Evolutionary conservation across 2,329 filamentous ascomycete genomes (phyloP).

Genomic region (Cryphonectria naterciae): DNA sequence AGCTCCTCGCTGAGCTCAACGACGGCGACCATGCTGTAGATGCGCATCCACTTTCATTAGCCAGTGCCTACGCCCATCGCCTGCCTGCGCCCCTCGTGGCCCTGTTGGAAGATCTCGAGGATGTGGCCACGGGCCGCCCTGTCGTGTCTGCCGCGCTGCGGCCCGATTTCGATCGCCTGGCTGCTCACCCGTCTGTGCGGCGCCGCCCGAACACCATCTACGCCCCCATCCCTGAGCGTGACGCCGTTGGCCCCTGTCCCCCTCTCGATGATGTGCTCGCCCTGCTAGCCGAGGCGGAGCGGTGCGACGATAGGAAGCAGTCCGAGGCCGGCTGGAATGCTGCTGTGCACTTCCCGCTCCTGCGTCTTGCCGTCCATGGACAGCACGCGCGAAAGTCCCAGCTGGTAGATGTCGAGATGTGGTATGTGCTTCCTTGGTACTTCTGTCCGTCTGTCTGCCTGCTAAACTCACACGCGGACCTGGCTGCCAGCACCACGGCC

Average conservation of each 20-base stretch:
- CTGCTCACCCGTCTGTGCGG: not conserved
- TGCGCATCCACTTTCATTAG: not conserved
- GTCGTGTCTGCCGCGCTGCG: not conserved
- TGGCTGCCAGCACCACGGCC: not conserved
- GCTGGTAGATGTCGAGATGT: not conserved
- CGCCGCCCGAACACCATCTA: not conserved
- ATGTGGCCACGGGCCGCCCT: not conserved
- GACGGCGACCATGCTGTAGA: not conserved
- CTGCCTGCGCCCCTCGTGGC: not conserved
- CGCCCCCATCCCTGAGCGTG: not conserved
- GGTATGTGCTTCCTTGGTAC: not conserved
- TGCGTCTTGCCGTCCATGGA: not conserved
- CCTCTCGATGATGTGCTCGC: not conserved
- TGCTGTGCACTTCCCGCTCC: not conserved
- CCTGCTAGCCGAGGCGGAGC: not conserved
- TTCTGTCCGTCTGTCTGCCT: not conserved
- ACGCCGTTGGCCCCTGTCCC: not conserved
- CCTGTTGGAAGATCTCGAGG: not conserved
- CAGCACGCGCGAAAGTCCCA: not conserved
- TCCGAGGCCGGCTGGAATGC: conserved; percentile 7
- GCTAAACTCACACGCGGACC: not conserved
- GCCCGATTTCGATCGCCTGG: not conserved
- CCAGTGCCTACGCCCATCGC: not conserved
- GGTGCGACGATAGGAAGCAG: conserved; percentile 1
- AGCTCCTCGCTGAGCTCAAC: not conserved